Evolutionary conservation across 2,329 filamentous ascomycete genomes (phyloP).

Genomic region (Alternaria solani): DNA sequence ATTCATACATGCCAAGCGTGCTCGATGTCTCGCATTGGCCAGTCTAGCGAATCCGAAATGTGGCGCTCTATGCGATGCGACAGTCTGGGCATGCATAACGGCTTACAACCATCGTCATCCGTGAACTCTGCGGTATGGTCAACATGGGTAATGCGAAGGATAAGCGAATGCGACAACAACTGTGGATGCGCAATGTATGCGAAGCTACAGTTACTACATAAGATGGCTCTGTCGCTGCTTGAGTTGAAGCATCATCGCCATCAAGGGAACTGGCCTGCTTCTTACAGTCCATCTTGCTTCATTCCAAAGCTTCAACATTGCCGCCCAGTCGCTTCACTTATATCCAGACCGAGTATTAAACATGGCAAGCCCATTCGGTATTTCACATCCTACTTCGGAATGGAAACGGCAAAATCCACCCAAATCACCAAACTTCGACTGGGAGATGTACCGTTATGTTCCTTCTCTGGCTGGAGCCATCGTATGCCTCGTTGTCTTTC

Average conservation of each 20-base stretch:
- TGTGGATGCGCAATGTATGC: neutral
- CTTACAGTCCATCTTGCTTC: neutral
- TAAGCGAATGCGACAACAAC: conserved; percentile 7
- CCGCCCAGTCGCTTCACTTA: neutral
- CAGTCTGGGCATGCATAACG: conserved; percentile 1
- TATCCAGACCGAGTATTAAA: no score
- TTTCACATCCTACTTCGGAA: neutral
- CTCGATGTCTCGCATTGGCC: conserved; percentile 4
- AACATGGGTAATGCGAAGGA: neutral
- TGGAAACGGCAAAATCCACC: conserved; percentile 35
- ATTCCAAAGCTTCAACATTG: no score
- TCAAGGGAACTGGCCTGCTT: neutral
- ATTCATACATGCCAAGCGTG: neutral
- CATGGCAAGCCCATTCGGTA: neutral
- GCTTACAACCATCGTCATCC: neutral
- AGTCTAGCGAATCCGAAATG: conserved; percentile 14
- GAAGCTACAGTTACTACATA: neutral
- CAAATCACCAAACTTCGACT: conserved; percentile 34
- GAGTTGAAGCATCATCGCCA: neutral
- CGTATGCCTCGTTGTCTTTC: conserved; percentile 35
- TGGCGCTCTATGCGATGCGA: conserved; percentile 8
- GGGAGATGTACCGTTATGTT: conserved; percentile 46
- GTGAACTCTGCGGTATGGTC: neutral
- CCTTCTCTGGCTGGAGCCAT: conserved; percentile 39
- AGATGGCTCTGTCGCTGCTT: neutral